These are phyloP conservation scores for Vanrija pseudolonga DNA, from an alignment of 1,284 basidiomycete species.

Conservation along the genomic window DNA sequence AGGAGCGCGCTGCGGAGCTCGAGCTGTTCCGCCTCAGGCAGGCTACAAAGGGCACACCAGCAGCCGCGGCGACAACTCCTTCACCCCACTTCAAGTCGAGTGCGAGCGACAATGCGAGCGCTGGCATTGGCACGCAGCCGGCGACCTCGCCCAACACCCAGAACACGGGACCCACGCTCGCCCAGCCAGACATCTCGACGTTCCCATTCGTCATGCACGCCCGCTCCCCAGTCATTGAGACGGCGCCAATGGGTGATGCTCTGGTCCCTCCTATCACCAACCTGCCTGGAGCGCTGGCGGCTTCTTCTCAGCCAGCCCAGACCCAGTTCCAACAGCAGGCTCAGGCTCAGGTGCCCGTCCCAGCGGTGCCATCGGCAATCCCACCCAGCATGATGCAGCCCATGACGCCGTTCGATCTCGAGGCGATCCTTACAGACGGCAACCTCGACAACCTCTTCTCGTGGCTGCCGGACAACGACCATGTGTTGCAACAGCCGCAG, in stretches of 20 bases:
- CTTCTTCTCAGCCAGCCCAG: background rate
- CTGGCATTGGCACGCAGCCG: background rate
- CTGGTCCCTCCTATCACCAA: background rate
- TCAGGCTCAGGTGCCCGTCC: background rate
- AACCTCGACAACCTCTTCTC: slow-evolving; percentile 35
- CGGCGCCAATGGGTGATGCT: background rate
- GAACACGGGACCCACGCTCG: background rate
- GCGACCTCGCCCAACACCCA: no score
- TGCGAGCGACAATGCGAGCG: no score
- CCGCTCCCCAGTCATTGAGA: slow-evolving; percentile 10
- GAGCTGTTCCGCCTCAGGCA: slow-evolving; percentile 34
- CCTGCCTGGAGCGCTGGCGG: background rate
- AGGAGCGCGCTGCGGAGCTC: slow-evolving; percentile 42
- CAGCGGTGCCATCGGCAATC: background rate
- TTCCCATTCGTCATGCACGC: slow-evolving; percentile 12
- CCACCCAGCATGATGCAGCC: background rate
- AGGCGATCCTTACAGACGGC: slow-evolving; percentile 35
- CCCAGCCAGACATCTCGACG: background rate
- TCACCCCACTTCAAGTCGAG: background rate
- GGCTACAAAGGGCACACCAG: background rate
- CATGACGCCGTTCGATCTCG: slow-evolving; percentile 42
- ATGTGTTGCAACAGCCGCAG: background rate
- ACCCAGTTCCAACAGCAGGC: background rate
- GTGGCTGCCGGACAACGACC: slow-evolving; percentile 38
- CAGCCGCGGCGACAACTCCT: background rate